Percentiles rank a stretch among this genome's conserved stretches.
These are phyloP conservation scores for Plectosphaerella sp. DNA, from an alignment of 2,329 filamentous ascomycete genomes.

Conservation along the genomic window DNA sequence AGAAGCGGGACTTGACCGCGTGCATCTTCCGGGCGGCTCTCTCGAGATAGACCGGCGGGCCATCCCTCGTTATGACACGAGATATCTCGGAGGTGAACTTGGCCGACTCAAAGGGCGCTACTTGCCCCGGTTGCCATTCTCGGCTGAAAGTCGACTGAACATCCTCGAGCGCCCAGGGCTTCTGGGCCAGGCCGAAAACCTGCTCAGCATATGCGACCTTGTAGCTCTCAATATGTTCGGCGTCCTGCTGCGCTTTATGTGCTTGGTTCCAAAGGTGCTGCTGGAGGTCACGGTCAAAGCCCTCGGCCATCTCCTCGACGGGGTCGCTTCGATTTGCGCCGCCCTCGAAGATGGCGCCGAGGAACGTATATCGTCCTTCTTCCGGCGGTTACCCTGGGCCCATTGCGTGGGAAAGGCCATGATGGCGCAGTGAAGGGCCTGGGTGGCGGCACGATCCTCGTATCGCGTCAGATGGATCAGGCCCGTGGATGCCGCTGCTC, in stretches of 20 bases:
- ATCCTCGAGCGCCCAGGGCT: conserved; percentile 14
- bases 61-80: conserved; percentile 16
- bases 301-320: conserved; percentile 13
- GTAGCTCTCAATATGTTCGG: conserved; percentile 28
- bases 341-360: neutral
- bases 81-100: conserved; percentile 5
- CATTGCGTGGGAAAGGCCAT: conserved; percentile 51
- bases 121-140: too few species aligned
- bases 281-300: conserved; percentile 33
- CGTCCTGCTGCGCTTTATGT: conserved; percentile 27
- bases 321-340: neutral
- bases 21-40: conserved; percentile 33
- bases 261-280: conserved; percentile 33
- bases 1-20: conserved; percentile 28
- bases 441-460: conserved; percentile 38
- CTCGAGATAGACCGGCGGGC: conserved; percentile 29
- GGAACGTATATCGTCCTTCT: conserved; percentile 9
- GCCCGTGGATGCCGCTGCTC: conserved; percentile 31
- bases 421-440: conserved; percentile 42
- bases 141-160: neutral
- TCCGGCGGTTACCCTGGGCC: conserved; percentile 30
- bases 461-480: conserved; percentile 32
- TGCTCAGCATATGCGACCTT: conserved; percentile 31
- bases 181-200: conserved; percentile 32
- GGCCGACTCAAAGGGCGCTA: neutral